Evolutionary conservation across 352 stramenopile species (phyloP).

Genomic region (Pythium brachiatum): DNA sequence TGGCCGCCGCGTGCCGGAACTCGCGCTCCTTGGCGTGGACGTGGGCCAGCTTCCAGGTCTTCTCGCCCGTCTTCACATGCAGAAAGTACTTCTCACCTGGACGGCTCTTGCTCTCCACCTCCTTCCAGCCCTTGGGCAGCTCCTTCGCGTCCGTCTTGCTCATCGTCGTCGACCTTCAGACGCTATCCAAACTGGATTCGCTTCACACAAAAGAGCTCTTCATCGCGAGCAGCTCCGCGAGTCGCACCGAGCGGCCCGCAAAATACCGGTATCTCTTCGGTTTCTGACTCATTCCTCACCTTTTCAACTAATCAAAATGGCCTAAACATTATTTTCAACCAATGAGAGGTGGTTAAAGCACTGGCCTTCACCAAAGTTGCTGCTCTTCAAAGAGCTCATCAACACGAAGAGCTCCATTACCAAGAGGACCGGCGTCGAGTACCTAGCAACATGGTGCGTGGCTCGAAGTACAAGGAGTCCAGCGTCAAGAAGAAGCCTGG

Average conservation of each 20-base stretch:
- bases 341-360: constrained; percentile 22
- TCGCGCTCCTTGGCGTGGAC: constrained; percentile 82
- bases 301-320: constrained; percentile 20
- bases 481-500: constrained; percentile 83
- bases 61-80: constrained; percentile 80
- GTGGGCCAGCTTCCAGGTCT: constrained; percentile 86
- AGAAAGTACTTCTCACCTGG: constrained; percentile 84
- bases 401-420: neutral
- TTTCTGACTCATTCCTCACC: neutral
- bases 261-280: constrained; percentile 20
- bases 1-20: constrained; percentile 43
- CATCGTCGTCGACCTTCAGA: neutral
- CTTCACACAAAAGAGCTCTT: neutral
- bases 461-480: constrained; percentile 35
- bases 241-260: neutral
- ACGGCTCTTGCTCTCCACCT: constrained; percentile 86
- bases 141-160: constrained; percentile 49
- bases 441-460: constrained; percentile 41
- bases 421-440: too few species aligned
- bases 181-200: neutral
- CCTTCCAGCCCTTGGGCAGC: constrained; percentile 81
- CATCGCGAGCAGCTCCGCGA: constrained; percentile 7
- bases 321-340: constrained; percentile 19
- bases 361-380: constrained; percentile 13
- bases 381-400: constrained; percentile 17